Percentiles rank a stretch among this genome's conserved stretches.
These are phyloP conservation scores for Termitomyces sp. DNA, from an alignment of 768 basidiomycete genomes.

Conservation along the genomic window DNA sequence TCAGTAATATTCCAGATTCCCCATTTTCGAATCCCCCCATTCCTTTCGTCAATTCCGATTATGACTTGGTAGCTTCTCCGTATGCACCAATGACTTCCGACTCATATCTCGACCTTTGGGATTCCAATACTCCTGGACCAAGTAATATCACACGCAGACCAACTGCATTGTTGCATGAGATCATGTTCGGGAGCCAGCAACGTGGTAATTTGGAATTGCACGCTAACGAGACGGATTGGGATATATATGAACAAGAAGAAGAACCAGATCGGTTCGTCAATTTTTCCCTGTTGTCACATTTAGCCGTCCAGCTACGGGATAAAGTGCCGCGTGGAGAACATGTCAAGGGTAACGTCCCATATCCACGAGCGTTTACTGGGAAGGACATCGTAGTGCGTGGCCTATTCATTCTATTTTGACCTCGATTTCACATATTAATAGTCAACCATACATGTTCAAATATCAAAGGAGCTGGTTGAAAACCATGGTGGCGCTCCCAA, in stretches of 20 bases:
- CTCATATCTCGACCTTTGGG: constrained; percentile 6
- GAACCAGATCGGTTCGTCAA: constrained; percentile 83
- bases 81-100: constrained; percentile 7
- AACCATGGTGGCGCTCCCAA: constrained; percentile 61
- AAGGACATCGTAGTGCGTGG: constrained; percentile 84
- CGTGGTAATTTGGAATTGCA: constrained; percentile 10
- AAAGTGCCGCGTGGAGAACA: constrained; percentile 85
- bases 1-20: constrained; percentile 1
- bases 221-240: constrained; percentile 44
- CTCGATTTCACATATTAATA: constrained; percentile 21
- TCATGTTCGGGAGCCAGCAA: constrained; percentile 9
- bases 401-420: not conserved
- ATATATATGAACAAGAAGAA: constrained; percentile 29
- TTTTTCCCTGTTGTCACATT: constrained; percentile 78
- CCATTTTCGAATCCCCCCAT: not conserved
- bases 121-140: constrained; percentile 9
- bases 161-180: constrained; percentile 12
- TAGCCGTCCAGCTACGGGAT: constrained; percentile 84
- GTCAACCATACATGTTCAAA: constrained; percentile 84
- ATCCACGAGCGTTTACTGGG: constrained; percentile 88
- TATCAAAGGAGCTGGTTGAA: constrained; percentile 69
- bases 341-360: constrained; percentile 92
- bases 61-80: not conserved
- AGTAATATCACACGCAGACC: constrained; percentile 13
- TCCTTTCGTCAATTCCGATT: not conserved